phyloP scores from a whole-genome alignment of 208 protist genomes.

The Plasmodiophora brassicae region DNA sequence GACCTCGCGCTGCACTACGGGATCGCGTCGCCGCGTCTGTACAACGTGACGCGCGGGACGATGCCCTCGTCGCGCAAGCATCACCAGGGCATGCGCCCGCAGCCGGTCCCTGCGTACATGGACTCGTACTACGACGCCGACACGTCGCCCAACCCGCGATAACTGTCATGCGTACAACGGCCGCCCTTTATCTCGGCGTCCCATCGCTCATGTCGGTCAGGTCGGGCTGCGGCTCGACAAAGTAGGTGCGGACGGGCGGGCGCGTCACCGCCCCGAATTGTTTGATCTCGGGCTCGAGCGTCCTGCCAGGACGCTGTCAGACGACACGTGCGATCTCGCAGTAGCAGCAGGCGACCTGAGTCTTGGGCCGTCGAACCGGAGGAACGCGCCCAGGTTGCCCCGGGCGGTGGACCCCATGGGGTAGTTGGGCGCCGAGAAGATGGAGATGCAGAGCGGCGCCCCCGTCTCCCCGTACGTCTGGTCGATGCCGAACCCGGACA shows the following conservation, averaged over 20 bases:
- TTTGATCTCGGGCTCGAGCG: neutral
- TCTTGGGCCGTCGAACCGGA: neutral
- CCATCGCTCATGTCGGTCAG: neutral
- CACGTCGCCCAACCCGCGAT: no score
- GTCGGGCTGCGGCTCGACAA: neutral
- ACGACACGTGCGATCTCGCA: neutral
- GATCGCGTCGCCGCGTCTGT: neutral
- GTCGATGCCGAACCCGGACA: neutral
- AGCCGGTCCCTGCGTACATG: constrained; percentile 20
- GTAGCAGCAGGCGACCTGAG: neutral
- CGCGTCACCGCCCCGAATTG: neutral
- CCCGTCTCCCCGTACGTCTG: neutral
- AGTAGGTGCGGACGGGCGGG: neutral
- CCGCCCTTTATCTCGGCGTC: no score
- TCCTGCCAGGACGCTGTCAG: neutral
- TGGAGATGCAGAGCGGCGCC: neutral
- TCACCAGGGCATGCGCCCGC: neutral
- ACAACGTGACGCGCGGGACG: neutral
- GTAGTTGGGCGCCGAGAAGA: neutral
- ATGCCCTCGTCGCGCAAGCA: neutral
- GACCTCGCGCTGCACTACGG: neutral
- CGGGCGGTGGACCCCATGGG: neutral
- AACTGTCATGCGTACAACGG: no score
- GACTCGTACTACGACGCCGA: constrained; percentile 28
- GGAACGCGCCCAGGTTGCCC: neutral